A percentile compares a stretch with the other conserved stretches of the same genome.
These are phyloP conservation scores for Pyrus bretschneideri DNA, from an alignment of 306 rosid species.

Conservation along the genomic window DNA sequence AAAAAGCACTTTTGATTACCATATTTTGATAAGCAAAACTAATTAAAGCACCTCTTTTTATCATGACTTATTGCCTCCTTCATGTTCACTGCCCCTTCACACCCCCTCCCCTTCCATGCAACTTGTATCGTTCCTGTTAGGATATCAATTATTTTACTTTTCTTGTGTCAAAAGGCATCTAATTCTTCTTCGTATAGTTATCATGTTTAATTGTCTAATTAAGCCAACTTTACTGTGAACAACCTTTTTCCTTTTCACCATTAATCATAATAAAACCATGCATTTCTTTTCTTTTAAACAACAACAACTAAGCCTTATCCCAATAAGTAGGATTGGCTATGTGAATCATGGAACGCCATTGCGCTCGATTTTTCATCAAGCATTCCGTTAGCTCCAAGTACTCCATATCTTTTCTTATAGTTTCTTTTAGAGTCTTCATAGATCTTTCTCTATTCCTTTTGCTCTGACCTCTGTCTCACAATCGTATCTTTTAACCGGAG, in stretches of 20 bases:
- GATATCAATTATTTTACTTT: not conserved
- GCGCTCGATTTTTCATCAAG: no score
- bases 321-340: no score
- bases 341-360: no score
- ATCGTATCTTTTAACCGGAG: no score
- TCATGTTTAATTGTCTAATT: not conserved
- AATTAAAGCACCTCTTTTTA: constrained; percentile 1
- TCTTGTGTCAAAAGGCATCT: constrained; percentile 8
- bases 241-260: not conserved
- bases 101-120: not conserved
- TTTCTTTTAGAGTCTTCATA: no score
- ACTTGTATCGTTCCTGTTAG: constrained; percentile 8
- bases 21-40: constrained; percentile 20
- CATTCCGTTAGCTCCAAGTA: no score
- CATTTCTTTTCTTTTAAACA: not conserved
- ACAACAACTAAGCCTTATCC: no score
- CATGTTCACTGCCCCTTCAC: constrained; percentile 29
- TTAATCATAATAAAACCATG: not conserved
- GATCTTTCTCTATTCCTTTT: no score
- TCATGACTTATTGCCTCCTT: constrained; percentile 22
- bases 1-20: constrained; percentile 27
- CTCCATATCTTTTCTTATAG: no score
- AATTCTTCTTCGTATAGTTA: not conserved
- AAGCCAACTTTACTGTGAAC: constrained; percentile 4
- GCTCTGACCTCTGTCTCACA: no score